Evolutionary conservation across 1,284 basidiomycete genomes (phyloP), one percentile per base, ranked within the genome.

Genomic region (Waitea zeae): DNA sequence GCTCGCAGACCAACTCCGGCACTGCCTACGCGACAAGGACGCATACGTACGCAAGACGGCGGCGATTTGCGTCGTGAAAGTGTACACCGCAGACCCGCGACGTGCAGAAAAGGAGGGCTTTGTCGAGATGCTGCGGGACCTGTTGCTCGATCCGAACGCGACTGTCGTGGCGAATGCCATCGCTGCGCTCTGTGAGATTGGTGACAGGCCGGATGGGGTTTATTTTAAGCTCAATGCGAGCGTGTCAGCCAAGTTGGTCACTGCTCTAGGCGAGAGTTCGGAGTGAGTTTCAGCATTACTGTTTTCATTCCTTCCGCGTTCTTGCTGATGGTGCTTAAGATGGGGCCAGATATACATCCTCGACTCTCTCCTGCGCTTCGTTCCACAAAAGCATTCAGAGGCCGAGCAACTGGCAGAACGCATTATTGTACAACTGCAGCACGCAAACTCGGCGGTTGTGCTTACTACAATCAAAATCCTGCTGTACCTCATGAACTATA

Each of bases 321-420:
- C 26, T 22, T 26, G 19, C 34, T 20, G 31, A 14, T 22, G 11
- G 19, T 13, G 14, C 27, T 11, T 34, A 46, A 95, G 89, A 56
- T 99, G 95, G 95, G 93, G 93, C 1, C 93, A 97, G 56, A 90
- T 97, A 28, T 98, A 98, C 53, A 97, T 99, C 42, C 67, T 99
- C 36, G 95, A 98, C 53, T 82, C 87, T 3, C 58, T 99, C 20
- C 60, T 98, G 41, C 86, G 90, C 36, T 98, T 84, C 50, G 82
- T 96, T 5, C 95, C 95, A 4, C 77, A 90, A 46, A 67, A 70
- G 38, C 71, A 86, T 39, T 63, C 74, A 24, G 95, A 98, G 49
- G 92, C 95, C 9, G 88, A 96, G 56, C 65, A 86, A 26, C 76
- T 98, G 54, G 89, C 86, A 3, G 95, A 98, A 52, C 77, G 90